Conservation (phyloP, 495 filamentous ascomycete genomes). For the Symbiotaphrina buchneri region DNA sequence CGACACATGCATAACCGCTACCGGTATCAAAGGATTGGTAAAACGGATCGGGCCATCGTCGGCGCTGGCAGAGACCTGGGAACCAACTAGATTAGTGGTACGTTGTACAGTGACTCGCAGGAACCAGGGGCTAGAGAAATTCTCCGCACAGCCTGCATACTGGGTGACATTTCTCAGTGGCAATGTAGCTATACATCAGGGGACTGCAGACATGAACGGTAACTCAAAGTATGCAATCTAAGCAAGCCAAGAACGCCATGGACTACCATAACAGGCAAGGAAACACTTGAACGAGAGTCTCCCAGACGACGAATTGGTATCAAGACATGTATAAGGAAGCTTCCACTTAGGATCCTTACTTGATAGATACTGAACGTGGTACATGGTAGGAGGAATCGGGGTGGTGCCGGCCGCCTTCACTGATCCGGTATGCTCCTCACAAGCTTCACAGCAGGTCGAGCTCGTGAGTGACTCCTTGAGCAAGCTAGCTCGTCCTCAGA, state of each 20-base stretch:
- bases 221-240: no score
- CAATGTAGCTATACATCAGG: no score
- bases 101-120: no score
- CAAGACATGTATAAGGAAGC: constrained; percentile 1
- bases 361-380: constrained; percentile 46
- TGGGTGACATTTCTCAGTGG: no score
- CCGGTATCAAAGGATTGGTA: constrained; percentile 60
- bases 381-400: constrained; percentile 19
- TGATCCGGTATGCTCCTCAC: no score
- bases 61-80: constrained; percentile 83
- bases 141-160: neutral
- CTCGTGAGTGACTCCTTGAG: constrained; percentile 1
- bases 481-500: constrained; percentile 1
- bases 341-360: constrained; percentile 23
- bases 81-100: no score
- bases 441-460: constrained; percentile 2
- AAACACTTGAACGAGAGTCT: no score
- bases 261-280: no score
- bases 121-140: no score
- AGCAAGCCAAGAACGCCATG: no score
- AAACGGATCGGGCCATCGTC: constrained; percentile 80
- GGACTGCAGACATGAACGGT: no score
- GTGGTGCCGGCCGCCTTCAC: neutral
- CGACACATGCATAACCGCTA: constrained; percentile 69
- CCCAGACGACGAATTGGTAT: no score